Evolutionary conservation across 116 monocot species (phyloP), one percentile per base, ranked within the genome.

Genomic region (Papilionanthe hybrid): DNA sequence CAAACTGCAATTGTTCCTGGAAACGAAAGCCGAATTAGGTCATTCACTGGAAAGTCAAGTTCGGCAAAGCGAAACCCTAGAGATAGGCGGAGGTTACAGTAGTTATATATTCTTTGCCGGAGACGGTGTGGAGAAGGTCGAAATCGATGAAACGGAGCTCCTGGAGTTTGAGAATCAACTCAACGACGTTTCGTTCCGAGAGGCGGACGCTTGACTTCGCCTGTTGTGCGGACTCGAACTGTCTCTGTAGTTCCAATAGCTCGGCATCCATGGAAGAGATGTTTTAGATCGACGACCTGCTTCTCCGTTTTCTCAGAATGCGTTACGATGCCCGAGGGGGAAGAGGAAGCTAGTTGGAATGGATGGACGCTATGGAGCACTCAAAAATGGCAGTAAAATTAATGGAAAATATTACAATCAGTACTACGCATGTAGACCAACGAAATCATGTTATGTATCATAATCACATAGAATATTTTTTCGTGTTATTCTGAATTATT

Each of bases 21-120:
- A 63, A 79, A 73, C 55, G 48, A 68, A 53, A 42, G 27, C 41
- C 30, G 42, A 30, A 28, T 1, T 20, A 47, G 72, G 19, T 9
- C 55, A 66, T 22, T 37, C 41, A 2, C 42, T 20, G 49, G 29
- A 17, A 48, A 48, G 28, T 3, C 25, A 37, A 4, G 17, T 11
- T 2, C n/a, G 58, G 23, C 18, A 20, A 22, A 67, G 44, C 18
- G 22, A 18, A 78, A 47, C 13, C 49, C 9, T 20, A 55, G n/a
- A 55, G 49, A 12, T 22, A 65, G 18, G 47, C 37, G 28, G 30
- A 6, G 56, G 4, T 86, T 91, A 98, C 98, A 1, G 91, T 88
- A 42, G 99, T 99, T 86, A 99, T 99, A 85, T 95, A 99, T 78
- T 99, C 95, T 86, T 99, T 99, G 75, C 99, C 99, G 32, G 95